Evolutionary conservation across 345 rosid species (phyloP).

Genomic region (Eucalyptus pumila): DNA sequence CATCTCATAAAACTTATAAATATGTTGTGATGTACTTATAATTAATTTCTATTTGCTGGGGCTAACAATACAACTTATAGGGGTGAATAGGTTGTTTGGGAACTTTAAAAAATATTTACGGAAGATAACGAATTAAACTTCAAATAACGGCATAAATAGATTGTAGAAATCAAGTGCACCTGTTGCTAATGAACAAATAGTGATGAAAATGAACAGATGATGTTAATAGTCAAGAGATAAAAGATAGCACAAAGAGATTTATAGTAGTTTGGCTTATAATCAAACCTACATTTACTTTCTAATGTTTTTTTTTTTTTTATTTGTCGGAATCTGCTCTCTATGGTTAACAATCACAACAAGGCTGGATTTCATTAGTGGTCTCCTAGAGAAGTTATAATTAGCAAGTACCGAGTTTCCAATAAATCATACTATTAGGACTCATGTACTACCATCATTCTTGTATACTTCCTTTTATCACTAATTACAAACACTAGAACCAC

Average conservation of each 20-base stretch:
- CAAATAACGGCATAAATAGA: background rate
- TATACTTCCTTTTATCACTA: background rate
- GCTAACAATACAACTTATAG: background rate
- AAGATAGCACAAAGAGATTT: background rate
- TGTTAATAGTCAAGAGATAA: background rate
- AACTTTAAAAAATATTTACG: no score
- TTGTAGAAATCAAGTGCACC: background rate
- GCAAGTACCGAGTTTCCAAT: background rate
- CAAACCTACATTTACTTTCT: no score
- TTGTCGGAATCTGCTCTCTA: no score
- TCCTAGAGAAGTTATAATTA: background rate
- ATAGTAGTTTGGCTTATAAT: background rate
- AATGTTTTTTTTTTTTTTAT: no score
- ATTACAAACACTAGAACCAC: background rate
- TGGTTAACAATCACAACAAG: background rate
- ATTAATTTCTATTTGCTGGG: background rate
- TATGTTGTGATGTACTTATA: background rate
- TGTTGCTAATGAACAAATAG: no score
- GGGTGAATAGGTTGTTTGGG: background rate
- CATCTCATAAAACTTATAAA: background rate
- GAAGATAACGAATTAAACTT: no score
- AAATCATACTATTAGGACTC: background rate
- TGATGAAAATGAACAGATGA: background rate
- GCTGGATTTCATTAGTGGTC: background rate
- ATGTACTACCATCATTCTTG: background rate